Percentiles rank a stretch among this genome's conserved stretches.
phyloP scores from a whole-genome alignment of 2,329 filamentous ascomycete genomes.

The Domatiomyces catenatus region DNA sequence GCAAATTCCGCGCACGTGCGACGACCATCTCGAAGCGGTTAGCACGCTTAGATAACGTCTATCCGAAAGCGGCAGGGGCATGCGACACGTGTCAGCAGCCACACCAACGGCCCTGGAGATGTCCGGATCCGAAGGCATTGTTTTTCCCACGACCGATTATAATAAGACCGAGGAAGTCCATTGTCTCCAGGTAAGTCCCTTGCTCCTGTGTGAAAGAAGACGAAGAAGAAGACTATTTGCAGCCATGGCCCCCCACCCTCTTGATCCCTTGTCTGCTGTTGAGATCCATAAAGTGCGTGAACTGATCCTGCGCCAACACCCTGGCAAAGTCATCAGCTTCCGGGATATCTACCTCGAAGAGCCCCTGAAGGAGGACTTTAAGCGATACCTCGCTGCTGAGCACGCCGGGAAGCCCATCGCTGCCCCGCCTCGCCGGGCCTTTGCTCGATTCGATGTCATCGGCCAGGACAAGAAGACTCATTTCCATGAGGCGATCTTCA shows the following conservation, averaged over 20 bases:
- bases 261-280: constrained; percentile 40
- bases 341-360: constrained; percentile 38
- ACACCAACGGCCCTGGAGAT: background rate
- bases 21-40: no score
- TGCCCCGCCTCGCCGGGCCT: constrained; percentile 35
- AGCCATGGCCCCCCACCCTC: constrained; percentile 29
- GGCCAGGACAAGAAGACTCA: constrained; percentile 35
- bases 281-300: constrained; percentile 39
- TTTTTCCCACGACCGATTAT: background rate
- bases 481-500: constrained; percentile 40
- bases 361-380: constrained; percentile 34
- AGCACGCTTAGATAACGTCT: no score
- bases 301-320: constrained; percentile 31
- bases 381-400: constrained; percentile 34
- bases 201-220: background rate
- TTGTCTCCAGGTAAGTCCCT: background rate
- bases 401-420: constrained; percentile 31
- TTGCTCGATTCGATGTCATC: constrained; percentile 43
- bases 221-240: no score
- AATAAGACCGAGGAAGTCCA: background rate
- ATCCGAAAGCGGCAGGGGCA: no score
- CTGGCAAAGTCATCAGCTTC: constrained; percentile 27
- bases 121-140: background rate
- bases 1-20: no score
- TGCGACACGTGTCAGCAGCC: background rate